phyloP scores from a whole-genome alignment of 2,329 filamentous ascomycete species.

The Aureobasidium sp. region DNA sequence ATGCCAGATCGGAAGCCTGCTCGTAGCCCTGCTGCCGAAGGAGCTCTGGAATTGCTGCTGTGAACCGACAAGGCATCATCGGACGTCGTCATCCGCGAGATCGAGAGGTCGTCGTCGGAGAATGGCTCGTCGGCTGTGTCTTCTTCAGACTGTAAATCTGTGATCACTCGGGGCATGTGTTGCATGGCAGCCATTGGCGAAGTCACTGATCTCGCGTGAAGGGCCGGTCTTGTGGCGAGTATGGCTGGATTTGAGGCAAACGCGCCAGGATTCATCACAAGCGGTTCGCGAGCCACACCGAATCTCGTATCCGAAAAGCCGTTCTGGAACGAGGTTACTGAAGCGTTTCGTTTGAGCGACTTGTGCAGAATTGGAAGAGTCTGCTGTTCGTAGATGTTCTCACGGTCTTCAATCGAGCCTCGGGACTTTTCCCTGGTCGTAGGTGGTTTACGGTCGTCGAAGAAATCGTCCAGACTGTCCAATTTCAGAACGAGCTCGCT shows the following conservation, averaged over 20 bases:
- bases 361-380: constrained; percentile 85
- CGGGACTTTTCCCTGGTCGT: constrained; percentile 16
- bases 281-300: constrained; percentile 42
- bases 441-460: constrained; percentile 39
- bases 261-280: constrained; percentile 51
- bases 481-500: constrained; percentile 67
- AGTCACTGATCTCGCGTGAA: constrained; percentile 79
- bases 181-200: constrained; percentile 49
- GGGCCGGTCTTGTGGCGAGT: constrained; percentile 51
- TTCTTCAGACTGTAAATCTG: constrained; percentile 66
- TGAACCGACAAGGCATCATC: constrained; percentile 20
- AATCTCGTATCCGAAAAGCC: constrained; percentile 69
- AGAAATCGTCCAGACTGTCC: constrained; percentile 50
- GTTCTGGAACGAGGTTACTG: constrained; percentile 73
- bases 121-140: constrained; percentile 58
- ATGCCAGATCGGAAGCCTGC: constrained; percentile 41
- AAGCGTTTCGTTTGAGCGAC: constrained; percentile 65
- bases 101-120: constrained; percentile 66
- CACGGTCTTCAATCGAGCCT: constrained; percentile 51
- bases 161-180: constrained; percentile 39
- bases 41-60: not conserved
- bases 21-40: constrained; percentile 28
- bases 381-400: constrained; percentile 86
- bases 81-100: constrained; percentile 30
- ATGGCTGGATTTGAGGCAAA: constrained; percentile 36